Evolutionary conservation across 768 basidiomycete species (phyloP), one percentile per base, ranked within the genome.

Genomic region (Lactarius tabidus): DNA sequence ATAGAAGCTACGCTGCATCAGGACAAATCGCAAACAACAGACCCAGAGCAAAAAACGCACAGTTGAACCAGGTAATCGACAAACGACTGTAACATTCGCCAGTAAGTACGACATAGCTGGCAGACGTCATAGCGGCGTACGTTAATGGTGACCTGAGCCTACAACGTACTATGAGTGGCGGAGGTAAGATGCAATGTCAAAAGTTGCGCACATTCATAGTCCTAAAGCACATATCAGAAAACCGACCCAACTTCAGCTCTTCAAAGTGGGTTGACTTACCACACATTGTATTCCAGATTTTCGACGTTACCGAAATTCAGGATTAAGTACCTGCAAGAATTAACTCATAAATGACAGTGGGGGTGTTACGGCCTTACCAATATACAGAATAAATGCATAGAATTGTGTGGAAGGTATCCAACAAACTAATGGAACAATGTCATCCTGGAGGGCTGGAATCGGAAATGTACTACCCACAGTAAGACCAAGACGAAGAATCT

Each of bases 371-470:
- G 70, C 75, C n/a, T n/a, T 68, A 82, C 82, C 78, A 79, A 61
- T 83, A 83, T 38, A 83, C 77, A 3, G 81, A 71, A 33, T 78
- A 74, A 2, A 78, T 77, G 70, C 80, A 82, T 6, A 84, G 71
- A 20, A 75, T 69, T 10, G 82, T 70, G 67, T 84, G 83, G 4
- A 75, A 39, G 0, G 80, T 79, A 71, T 84, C 82, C 64, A 83
- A 68, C 12, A 78, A 2, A 69, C 80, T 81, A 23, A 52, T 4
- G 31, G n/a, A 12, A 12, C 2, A 31, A 29, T n/a, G 6, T 3
- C 4, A 28, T 23, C 53, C 1, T 31, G 35, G 18, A 3, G 20
- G 23, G 23, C 15, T n/a, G 23, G 20, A 7, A 35, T 15, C n/a
- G 10, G 20, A 20, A 18, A 45, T n/a, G 18, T 41, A 15, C n/a